These are phyloP conservation scores for Mycena amicta DNA, from an alignment of 768 basidiomycete species.

Conservation along the genomic window DNA sequence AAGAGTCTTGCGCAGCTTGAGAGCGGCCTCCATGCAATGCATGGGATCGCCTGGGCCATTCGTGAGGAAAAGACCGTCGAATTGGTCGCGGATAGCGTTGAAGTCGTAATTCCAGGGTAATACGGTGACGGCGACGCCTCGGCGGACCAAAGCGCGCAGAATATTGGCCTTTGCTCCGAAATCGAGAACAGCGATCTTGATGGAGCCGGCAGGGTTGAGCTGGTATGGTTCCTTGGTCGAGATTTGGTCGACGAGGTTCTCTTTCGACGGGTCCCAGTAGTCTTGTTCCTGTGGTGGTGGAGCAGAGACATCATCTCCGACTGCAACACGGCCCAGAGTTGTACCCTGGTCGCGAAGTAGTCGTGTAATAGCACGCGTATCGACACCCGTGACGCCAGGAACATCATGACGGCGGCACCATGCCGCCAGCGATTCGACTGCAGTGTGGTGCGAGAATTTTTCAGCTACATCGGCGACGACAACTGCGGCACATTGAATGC, in stretches of 20 bases:
- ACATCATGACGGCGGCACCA: conserved; percentile 93
- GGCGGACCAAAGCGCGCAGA: conserved; percentile 85
- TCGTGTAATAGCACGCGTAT: conserved; percentile 94
- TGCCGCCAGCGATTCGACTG: conserved; percentile 87
- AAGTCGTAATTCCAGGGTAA: conserved; percentile 98
- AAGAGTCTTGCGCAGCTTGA: conserved; percentile 79
- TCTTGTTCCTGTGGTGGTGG: conserved; percentile 64
- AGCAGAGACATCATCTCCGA: conserved; percentile 70
- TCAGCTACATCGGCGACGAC: conserved; percentile 95
- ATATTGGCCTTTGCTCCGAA: conserved; percentile 99
- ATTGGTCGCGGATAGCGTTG: conserved; percentile 86
- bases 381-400: conserved; percentile 95
- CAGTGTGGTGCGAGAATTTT: conserved; percentile 91
- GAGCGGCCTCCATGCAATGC: conserved; percentile 83
- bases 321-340: conserved; percentile 87
- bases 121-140: conserved; percentile 91
- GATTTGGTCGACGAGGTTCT: conserved; percentile 93
- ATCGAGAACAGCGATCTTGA: conserved; percentile 94
- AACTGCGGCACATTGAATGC: conserved; percentile 89
- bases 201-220: conserved; percentile 83
- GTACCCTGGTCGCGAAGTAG: conserved; percentile 96
- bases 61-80: conserved; percentile 92
- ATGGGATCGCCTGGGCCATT: conserved; percentile 96
- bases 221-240: conserved; percentile 85
- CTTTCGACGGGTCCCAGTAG: conserved; percentile 90